These are phyloP conservation scores for Leishmania tarentolae DNA, from an alignment of 208 protist species.

Conservation along the genomic window DNA sequence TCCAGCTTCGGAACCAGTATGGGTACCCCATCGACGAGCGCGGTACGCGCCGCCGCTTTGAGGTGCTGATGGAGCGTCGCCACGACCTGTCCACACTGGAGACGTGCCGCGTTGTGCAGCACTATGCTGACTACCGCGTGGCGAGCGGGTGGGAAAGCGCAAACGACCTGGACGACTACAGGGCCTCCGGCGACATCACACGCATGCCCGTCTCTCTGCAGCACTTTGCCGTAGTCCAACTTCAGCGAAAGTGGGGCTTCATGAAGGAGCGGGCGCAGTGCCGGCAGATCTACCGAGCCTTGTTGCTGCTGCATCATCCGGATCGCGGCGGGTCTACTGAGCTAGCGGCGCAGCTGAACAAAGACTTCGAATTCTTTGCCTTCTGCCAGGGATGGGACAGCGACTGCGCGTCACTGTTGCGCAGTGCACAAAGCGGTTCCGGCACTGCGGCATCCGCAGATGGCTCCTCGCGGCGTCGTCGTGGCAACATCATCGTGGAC, in stretches of 20 bases:
- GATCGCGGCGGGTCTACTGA: constrained; percentile 63
- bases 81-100: constrained; percentile 70
- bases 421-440: constrained; percentile 11
- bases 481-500: constrained; percentile 53
- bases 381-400: constrained; percentile 70
- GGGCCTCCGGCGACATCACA: constrained; percentile 54
- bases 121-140: constrained; percentile 82
- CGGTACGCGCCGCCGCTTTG: constrained; percentile 59
- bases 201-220: constrained; percentile 77
- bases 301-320: constrained; percentile 76
- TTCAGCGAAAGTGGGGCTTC: constrained; percentile 80
- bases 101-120: constrained; percentile 66
- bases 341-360: constrained; percentile 65
- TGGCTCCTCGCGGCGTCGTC: constrained; percentile 26
- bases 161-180: constrained; percentile 71
- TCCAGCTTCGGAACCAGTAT: constrained; percentile 68
- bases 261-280: constrained; percentile 60
- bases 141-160: constrained; percentile 73
- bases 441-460: constrained; percentile 14
- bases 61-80: constrained; percentile 52
- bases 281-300: constrained; percentile 59
- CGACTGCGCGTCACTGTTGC: constrained; percentile 45
- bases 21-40: constrained; percentile 58
- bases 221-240: constrained; percentile 78
- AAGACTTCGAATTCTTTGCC: constrained; percentile 77